A percentile compares a stretch with the other conserved stretches of the same genome.
phyloP scores from a whole-genome alignment of 331 rosid genomes.

The Acacia pycnantha region DNA sequence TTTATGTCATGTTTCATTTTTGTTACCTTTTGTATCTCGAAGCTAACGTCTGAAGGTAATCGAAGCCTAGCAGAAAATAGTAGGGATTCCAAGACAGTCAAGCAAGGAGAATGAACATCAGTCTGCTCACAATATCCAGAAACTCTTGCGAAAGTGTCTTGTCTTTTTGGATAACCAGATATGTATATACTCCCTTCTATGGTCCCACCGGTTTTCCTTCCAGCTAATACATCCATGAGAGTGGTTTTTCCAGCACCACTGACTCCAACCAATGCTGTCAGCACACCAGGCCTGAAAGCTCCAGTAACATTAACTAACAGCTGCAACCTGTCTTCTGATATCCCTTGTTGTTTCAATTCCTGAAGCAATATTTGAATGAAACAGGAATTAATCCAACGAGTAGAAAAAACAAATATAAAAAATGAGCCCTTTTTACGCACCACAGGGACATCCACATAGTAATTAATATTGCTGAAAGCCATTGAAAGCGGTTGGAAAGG shows the following conservation, averaged over 20 bases:
- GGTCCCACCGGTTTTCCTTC: slow-evolving; percentile 95
- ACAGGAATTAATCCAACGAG: slow-evolving; percentile 29
- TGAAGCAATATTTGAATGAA: slow-evolving; percentile 54
- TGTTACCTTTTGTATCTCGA: slow-evolving; percentile 72
- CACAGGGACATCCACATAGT: slow-evolving; percentile 90
- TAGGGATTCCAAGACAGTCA: slow-evolving; percentile 89
- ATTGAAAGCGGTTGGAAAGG: slow-evolving; percentile 93
- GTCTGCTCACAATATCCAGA: slow-evolving; percentile 99
- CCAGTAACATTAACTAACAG: slow-evolving; percentile 85
- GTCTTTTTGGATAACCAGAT: slow-evolving; percentile 93
- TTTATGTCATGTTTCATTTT: slow-evolving; percentile 2
- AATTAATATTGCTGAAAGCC: slow-evolving; percentile 89
- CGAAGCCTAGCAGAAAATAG: slow-evolving; percentile 98
- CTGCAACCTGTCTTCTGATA: slow-evolving; percentile 80
- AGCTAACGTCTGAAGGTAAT: slow-evolving; percentile 78
- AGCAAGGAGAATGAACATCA: slow-evolving; percentile 95
- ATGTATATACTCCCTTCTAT: slow-evolving; percentile 78
- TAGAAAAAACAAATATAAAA: slow-evolving; percentile 1
- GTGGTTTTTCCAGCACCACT: slow-evolving; percentile 99
- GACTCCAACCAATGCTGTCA: slow-evolving; percentile 97
- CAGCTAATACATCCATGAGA: slow-evolving; percentile 97
- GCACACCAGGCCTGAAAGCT: slow-evolving; percentile 94
- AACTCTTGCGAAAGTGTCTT: slow-evolving; percentile 94
- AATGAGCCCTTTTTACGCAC: slow-evolving; percentile 44
- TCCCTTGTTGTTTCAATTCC: slow-evolving; percentile 96